A percentile compares a stretch with the other conserved stretches of the same genome.
Conservation (phyloP, 768 basidiomycete species). For the Hydnomerulius pinastri region DNA sequence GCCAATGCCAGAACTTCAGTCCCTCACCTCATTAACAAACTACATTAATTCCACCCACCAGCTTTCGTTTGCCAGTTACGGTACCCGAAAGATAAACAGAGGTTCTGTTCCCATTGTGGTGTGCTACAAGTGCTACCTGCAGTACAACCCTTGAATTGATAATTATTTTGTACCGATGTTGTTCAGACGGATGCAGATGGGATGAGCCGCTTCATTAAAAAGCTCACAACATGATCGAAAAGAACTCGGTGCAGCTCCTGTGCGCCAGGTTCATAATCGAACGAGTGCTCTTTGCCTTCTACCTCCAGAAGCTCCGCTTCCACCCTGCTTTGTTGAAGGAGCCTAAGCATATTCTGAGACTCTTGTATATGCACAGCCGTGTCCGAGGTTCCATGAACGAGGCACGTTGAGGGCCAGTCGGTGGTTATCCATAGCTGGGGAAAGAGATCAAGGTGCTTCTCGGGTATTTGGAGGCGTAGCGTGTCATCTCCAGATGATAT, state of each 20-base stretch:
- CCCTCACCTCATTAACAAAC: no score
- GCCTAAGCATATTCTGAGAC: constrained; percentile 36
- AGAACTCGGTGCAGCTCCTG: constrained; percentile 40
- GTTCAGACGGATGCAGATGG: neutral
- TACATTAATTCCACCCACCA: no score
- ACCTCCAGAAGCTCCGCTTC: constrained; percentile 37
- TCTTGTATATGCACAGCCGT: constrained; percentile 46
- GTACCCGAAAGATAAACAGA: no score
- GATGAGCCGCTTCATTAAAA: neutral
- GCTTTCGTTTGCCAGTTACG: no score
- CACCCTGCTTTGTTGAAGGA: constrained; percentile 40
- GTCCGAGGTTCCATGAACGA: constrained; percentile 52
- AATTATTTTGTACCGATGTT: neutral
- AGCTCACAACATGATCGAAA: constrained; percentile 38
- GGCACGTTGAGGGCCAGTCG: constrained; percentile 47
- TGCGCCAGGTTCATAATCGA: constrained; percentile 50
- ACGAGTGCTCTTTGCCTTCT: constrained; percentile 53
- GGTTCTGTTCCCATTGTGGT: no score
- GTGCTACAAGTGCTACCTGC: no score
- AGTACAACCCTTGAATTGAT: neutral
- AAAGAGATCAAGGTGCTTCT: constrained; percentile 39
- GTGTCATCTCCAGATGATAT: neutral
- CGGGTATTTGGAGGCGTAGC: constrained; percentile 25
- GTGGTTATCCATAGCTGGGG: constrained; percentile 44
- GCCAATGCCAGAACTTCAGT: no score